Evolutionary conservation across 805 yeast genomes (phyloP).

Genomic region (Starmerella riodocensis): DNA sequence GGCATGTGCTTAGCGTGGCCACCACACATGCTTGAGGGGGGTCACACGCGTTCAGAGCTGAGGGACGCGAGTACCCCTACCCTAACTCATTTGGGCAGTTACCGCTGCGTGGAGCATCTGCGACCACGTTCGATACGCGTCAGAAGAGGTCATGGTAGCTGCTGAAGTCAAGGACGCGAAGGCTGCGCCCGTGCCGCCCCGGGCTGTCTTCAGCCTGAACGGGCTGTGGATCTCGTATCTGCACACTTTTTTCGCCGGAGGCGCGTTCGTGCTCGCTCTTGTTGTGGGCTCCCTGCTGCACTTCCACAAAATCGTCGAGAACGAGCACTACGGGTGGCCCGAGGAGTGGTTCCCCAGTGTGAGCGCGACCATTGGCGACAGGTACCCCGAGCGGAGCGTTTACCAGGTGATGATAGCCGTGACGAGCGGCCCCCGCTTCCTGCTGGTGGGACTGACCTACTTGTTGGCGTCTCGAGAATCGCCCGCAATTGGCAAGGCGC

Average conservation of each 20-base stretch:
- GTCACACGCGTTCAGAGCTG: too few relatives aligned
- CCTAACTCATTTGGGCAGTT: too few relatives aligned
- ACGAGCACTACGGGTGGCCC: conserved; percentile 80
- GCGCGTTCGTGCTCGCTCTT: conserved; percentile 67
- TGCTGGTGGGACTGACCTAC: conserved; percentile 41
- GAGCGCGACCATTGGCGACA: conserved; percentile 90
- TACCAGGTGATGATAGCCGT: conserved; percentile 86
- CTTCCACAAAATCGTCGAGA: conserved; percentile 75
- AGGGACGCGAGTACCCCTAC: too few relatives aligned
- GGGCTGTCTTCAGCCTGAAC: conserved; percentile 17
- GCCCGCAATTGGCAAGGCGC: conserved; percentile 29
- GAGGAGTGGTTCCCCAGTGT: conserved; percentile 99
- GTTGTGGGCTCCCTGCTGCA: conserved; percentile 64
- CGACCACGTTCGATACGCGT: too few relatives aligned
- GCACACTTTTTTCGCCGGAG: conserved; percentile 57
- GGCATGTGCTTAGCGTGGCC: too few relatives aligned
- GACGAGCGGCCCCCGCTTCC: conserved; percentile 85
- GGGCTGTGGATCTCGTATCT: conserved; percentile 57
- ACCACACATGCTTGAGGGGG: too few relatives aligned
- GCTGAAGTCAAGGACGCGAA: too few relatives aligned
- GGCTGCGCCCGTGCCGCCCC: too few relatives aligned
- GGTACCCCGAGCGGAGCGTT: conserved; percentile 88
- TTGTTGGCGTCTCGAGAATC: conserved; percentile 28
- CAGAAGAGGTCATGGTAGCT: too few relatives aligned
- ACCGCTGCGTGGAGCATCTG: too few relatives aligned